These are phyloP conservation scores for Myochromella boudieri DNA, from an alignment of 768 basidiomycete genomes.

Conservation along the genomic window DNA sequence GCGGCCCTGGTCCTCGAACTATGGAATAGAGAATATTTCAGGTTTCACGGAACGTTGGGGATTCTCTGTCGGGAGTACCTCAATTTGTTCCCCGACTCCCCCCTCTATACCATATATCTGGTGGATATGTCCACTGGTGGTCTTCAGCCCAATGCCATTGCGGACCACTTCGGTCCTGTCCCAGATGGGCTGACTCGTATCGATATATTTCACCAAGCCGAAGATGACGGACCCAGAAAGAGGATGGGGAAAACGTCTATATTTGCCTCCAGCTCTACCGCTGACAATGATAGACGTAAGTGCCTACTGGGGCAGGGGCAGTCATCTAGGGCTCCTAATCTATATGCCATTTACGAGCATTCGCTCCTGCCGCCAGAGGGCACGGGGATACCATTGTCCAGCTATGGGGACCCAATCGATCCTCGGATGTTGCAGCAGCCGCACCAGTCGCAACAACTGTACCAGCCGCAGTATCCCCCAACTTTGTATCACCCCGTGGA, in stretches of 20 bases:
- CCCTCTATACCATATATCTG: constrained; percentile 24
- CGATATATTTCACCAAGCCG: not conserved
- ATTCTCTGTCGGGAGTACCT: constrained; percentile 22
- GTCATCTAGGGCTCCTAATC: no score
- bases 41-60: constrained; percentile 10
- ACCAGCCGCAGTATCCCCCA: not conserved
- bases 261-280: not conserved
- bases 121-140: constrained; percentile 15
- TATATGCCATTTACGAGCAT: no score
- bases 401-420: no score
- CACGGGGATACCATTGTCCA: no score
- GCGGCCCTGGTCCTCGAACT: constrained; percentile 15
- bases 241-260: not conserved
- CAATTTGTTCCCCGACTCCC: constrained; percentile 20
- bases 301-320: not conserved
- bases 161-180: not conserved
- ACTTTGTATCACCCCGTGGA: not conserved
- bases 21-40: constrained; percentile 21
- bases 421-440: no score
- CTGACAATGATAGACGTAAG: not conserved
- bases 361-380: no score
- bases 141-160: not conserved
- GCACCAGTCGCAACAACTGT: no score
- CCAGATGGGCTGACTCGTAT: not conserved
- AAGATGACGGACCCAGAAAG: not conserved